Percentiles rank a stretch among this genome's conserved stretches.
phyloP scores from a whole-genome alignment of 2,329 filamentous ascomycete species.

The Aspergillus fischeri region DNA sequence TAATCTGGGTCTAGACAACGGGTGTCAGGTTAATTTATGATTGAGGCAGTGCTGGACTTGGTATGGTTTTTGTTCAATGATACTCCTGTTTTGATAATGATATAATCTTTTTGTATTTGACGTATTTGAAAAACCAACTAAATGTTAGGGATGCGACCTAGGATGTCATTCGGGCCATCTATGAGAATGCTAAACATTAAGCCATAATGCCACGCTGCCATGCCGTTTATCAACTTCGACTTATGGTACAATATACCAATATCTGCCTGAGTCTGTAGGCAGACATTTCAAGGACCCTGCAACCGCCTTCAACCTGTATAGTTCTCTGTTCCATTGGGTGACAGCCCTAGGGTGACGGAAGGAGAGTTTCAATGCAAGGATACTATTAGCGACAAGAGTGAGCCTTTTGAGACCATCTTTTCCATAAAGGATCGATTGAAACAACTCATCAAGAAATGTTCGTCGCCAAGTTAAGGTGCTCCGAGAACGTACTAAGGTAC shows the following conservation, averaged over 20 bases:
- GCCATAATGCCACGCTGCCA: neutral
- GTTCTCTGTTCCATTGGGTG: too few species aligned
- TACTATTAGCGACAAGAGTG: neutral
- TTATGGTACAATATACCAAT: neutral
- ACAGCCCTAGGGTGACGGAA: too few species aligned
- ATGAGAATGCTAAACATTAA: neutral
- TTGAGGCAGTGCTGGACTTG: slow-evolving; percentile 20
- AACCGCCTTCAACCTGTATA: too few species aligned
- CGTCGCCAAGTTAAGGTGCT: neutral
- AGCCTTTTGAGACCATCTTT: neutral
- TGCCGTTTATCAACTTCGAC: neutral
- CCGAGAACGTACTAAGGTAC: neutral
- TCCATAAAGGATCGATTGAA: neutral
- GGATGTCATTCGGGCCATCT: neutral
- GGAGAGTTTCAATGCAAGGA: neutral
- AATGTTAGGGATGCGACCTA: neutral
- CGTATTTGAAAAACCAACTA: neutral
- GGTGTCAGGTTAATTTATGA: slow-evolving; percentile 8
- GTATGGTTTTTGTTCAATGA: slow-evolving; percentile 1
- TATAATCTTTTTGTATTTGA: slow-evolving; percentile 3
- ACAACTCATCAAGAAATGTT: neutral
- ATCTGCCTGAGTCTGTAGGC: neutral
- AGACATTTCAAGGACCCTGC: neutral
- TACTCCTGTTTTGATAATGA: slow-evolving; percentile 4
- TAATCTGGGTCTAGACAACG: slow-evolving; percentile 12